Evolutionary conservation across 2,329 filamentous ascomycete genomes (phyloP), one percentile per base, ranked within the genome.

Genomic region (Neopestalotiopsis sp.): DNA sequence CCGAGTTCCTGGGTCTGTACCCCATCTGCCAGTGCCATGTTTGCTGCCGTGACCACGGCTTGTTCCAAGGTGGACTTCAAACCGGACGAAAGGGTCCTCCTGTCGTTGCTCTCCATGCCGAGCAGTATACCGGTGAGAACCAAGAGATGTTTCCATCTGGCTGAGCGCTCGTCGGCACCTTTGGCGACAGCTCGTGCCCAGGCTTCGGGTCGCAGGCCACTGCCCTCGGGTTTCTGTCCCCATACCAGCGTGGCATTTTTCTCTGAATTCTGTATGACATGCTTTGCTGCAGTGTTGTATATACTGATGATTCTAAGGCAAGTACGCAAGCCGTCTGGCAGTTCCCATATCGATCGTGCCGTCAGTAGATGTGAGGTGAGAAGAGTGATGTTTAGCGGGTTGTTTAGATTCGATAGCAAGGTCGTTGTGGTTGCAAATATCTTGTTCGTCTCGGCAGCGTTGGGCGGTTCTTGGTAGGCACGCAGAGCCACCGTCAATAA

Each of bases 131-230:
- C 95, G 0, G 91, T 90, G 9, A 97, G 87, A 5, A 95, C 87
- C n/a, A 97, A 84, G 38, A 94, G 81, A 79, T 97, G 94, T 79
- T 94, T 91, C 94, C 94, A 97, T 76, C 93, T 85, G 32, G 85
- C 86, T 17, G 89, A 89, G 59, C 85, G 84, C 40, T 86, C 86
- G 67, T 90, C 88, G 10, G 87, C 84, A 45, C 88, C 89, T 73
- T 86, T 86, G 58, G 86, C 84, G 3, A 90, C 84, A 0, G 87
- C 87, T 24, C 84, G 82, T 9, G 87, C 82, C 88, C 89, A 91
- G 28, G 81, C 83, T 64, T 89, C 86, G 72, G 83, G 83, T 32
- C 77, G 70, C 9, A 89, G 71, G 3, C 82, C 84, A 65, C 84
- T 81, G 12, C 83, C 83, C n/a, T 76, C 71, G 20, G 69, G 76